Evolutionary conservation across 2,329 filamentous ascomycete genomes (phyloP).

Genomic region (Verticillium tricorpus): DNA sequence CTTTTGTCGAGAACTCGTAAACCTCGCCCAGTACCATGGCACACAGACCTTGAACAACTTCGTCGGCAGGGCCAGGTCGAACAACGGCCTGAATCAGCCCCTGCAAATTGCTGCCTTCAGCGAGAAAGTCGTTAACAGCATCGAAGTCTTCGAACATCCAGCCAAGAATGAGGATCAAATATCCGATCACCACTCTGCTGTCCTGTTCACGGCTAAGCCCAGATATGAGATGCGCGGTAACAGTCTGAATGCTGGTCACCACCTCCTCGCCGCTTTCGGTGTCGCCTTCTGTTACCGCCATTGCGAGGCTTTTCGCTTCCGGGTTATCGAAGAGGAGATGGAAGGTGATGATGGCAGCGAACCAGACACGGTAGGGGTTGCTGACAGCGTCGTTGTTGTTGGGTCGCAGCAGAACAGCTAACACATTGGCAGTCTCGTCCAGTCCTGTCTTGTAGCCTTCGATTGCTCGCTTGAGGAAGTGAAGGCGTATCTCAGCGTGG

Average conservation of each 20-base stretch:
- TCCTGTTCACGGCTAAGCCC: conserved; percentile 74
- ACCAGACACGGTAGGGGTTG: conserved; percentile 87
- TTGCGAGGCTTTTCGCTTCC: conserved; percentile 73
- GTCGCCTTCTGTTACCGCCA: conserved; percentile 84
- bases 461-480: conserved; percentile 86
- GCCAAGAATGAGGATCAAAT: conserved; percentile 80
- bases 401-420: conserved; percentile 74
- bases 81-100: conserved; percentile 70
- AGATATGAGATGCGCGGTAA: conserved; percentile 80
- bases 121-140: conserved; percentile 87
- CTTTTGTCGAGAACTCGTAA: conserved; percentile 97
- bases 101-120: conserved; percentile 89
- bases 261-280: conserved; percentile 88
- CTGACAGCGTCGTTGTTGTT: conserved; percentile 54
- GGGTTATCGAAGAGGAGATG: conserved; percentile 79
- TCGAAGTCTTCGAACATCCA: conserved; percentile 93
- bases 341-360: conserved; percentile 81
- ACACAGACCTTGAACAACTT: conserved; percentile 75
- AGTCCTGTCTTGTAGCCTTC: conserved; percentile 74
- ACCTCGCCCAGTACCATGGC: conserved; percentile 80
- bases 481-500: conserved; percentile 74
- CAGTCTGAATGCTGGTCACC: conserved; percentile 85
- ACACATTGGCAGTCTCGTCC: conserved; percentile 81
- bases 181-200: conserved; percentile 74
- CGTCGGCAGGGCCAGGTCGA: conserved; percentile 53